Evolutionary conservation across 2,329 filamentous ascomycete genomes (phyloP).

Genomic region (Xylaria sp.): DNA sequence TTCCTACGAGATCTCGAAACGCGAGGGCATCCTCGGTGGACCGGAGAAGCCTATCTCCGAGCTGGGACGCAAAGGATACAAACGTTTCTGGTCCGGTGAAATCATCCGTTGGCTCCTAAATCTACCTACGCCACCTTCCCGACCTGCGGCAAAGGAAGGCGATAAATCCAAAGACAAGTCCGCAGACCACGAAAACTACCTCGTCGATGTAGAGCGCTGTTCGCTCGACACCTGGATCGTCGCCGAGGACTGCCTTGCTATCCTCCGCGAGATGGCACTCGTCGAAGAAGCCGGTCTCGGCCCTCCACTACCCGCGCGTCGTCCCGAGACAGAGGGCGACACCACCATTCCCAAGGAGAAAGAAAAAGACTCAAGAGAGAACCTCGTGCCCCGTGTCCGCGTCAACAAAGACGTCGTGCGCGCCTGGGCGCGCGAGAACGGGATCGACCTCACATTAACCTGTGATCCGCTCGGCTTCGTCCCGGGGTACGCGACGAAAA

Average conservation of each 20-base stretch:
- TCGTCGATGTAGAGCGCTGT: slow-evolving; percentile 65
- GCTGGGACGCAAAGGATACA: slow-evolving; percentile 76
- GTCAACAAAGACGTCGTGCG: slow-evolving; percentile 54
- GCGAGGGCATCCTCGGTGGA: slow-evolving; percentile 79
- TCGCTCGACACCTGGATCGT: slow-evolving; percentile 77
- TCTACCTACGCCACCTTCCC: slow-evolving; percentile 31
- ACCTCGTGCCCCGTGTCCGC: slow-evolving; percentile 42
- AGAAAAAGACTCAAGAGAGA: slow-evolving; percentile 5
- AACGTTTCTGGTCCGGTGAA: slow-evolving; percentile 79
- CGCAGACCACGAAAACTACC: slow-evolving; percentile 26
- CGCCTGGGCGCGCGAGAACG: slow-evolving; percentile 60
- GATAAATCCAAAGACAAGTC: slow-evolving; percentile 17
- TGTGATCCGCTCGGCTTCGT: slow-evolving; percentile 73
- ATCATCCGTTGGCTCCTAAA: slow-evolving; percentile 65
- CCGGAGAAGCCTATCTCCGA: slow-evolving; percentile 92
- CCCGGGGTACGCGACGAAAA: slow-evolving; percentile 56
- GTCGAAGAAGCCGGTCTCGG: slow-evolving; percentile 46
- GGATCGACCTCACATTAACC: slow-evolving; percentile 57
- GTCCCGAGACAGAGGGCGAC: slow-evolving; percentile 47
- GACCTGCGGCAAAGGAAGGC: slow-evolving; percentile 4
- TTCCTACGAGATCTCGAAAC: slow-evolving; percentile 83
- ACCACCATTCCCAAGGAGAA: slow-evolving; percentile 22
- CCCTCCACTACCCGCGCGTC: slow-evolving; percentile 58
- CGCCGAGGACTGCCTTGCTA: slow-evolving; percentile 73
- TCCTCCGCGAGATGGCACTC: slow-evolving; percentile 75